Percentiles rank a stretch among this genome's conserved stretches.
These are phyloP conservation scores for Phialemoniopsis sp. DNA, from an alignment of 2,329 filamentous ascomycete species.

Conservation along the genomic window DNA sequence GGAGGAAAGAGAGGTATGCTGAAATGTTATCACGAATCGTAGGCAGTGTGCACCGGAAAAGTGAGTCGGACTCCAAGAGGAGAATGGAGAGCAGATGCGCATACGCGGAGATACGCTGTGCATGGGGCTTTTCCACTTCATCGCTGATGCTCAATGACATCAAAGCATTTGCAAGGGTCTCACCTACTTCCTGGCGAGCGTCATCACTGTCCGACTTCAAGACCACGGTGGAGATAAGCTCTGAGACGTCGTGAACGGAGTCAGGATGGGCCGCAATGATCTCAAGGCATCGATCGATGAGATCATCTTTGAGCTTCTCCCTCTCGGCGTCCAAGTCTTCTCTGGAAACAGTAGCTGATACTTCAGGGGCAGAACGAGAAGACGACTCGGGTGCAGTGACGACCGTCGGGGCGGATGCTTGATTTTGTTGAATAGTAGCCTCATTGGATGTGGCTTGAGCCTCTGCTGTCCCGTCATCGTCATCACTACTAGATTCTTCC, in stretches of 20 bases:
- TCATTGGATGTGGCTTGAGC: conserved; percentile 9
- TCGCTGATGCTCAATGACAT: conserved; percentile 63
- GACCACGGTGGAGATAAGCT: conserved; percentile 75
- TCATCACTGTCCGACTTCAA: conserved; percentile 51
- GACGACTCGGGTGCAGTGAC: conserved; percentile 9
- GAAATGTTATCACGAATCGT: conserved; percentile 73
- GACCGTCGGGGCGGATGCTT: conserved; percentile 14
- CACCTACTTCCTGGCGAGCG: conserved; percentile 68
- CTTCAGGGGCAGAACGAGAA: conserved; percentile 1
- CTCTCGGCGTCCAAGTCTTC: conserved; percentile 79
- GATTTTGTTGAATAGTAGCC: conserved; percentile 9
- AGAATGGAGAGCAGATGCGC: conserved; percentile 88
- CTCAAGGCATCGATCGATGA: conserved; percentile 88
- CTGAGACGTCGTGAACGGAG: conserved; percentile 85
- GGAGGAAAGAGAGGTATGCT: conserved; percentile 75
- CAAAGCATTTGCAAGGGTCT: conserved; percentile 78
- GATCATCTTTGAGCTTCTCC: conserved; percentile 63
- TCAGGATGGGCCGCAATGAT: conserved; percentile 84
- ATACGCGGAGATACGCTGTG: conserved; percentile 72
- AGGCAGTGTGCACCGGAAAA: conserved; percentile 73
- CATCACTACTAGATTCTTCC: conserved; percentile 17
- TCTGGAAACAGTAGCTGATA: conserved; percentile 48
- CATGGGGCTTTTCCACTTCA: conserved; percentile 60
- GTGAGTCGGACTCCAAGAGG: conserved; percentile 70
- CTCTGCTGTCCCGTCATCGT: conserved; percentile 15